Percentiles rank a stretch among this genome's conserved stretches.
These are phyloP conservation scores for Phytophthora citricola DNA, from an alignment of 352 stramenopile genomes.

Conservation along the genomic window DNA sequence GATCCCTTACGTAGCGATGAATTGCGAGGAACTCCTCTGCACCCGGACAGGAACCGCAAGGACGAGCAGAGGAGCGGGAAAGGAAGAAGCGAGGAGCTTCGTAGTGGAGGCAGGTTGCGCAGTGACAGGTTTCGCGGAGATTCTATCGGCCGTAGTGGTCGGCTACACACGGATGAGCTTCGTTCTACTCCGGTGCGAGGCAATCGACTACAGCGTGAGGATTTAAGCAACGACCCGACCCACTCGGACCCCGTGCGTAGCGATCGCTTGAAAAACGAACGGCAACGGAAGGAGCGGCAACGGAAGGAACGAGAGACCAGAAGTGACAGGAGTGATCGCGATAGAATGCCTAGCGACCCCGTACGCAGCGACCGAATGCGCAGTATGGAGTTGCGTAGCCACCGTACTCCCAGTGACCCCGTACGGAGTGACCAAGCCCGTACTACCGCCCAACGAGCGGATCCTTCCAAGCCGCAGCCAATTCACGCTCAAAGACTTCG, in stretches of 20 bases:
- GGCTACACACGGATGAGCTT: constrained; percentile 28
- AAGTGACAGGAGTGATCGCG: constrained; percentile 4
- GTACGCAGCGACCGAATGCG: constrained; percentile 17
- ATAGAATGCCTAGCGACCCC: constrained; percentile 14
- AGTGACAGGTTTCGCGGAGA: constrained; percentile 26
- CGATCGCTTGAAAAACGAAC: constrained; percentile 25
- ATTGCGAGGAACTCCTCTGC: constrained; percentile 5
- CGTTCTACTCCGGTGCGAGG: constrained; percentile 17
- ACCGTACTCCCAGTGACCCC: constrained; percentile 18
- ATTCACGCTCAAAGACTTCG: constrained; percentile 31
- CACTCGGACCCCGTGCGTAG: constrained; percentile 27
- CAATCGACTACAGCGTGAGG: constrained; percentile 26
- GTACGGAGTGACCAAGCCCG: constrained; percentile 16
- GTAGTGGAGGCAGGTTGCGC: constrained; percentile 14
- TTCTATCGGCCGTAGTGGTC: constrained; percentile 13
- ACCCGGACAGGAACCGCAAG: constrained; percentile 17
- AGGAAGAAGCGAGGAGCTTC: constrained; percentile 9
- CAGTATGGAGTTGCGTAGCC: constrained; percentile 11
- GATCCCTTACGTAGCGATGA: constrained; percentile 27
- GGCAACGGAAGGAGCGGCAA: constrained; percentile 13
- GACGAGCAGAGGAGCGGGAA: constrained; percentile 23
- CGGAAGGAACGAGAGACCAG: constrained; percentile 22
- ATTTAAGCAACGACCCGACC: constrained; percentile 22
- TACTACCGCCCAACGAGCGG: neutral
- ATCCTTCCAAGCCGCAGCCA: constrained; percentile 6